Evolutionary conservation across 192 early-diverging fungal genomes (phyloP).

Genomic region (Geranomyces michiganensis): DNA sequence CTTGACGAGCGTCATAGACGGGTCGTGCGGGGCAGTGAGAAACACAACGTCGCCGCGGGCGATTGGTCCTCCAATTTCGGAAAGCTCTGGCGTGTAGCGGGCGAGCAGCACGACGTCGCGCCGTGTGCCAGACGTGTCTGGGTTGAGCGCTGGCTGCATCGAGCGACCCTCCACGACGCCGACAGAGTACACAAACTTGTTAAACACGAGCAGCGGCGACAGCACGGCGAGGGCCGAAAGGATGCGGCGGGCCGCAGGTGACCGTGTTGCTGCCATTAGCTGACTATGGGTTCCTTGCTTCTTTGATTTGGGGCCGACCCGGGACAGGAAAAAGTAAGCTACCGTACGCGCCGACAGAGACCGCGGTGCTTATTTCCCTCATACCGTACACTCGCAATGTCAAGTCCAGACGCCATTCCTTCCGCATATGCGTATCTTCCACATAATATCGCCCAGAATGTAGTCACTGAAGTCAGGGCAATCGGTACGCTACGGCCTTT

Average conservation of each 20-base stretch:
- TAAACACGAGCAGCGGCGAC: conserved; percentile 15
- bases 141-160: conserved; percentile 39
- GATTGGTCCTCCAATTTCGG: conserved; percentile 1
- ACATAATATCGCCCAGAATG: conserved; percentile 13
- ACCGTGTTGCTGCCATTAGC: no score
- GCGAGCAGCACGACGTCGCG: conserved; percentile 38
- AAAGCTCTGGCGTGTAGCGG: neutral
- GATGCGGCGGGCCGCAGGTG: no score
- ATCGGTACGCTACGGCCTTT: conserved; percentile 12
- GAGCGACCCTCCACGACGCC: conserved; percentile 23
- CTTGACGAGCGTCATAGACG: conserved; percentile 74
- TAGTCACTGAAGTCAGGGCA: conserved; percentile 25
- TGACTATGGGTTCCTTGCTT: no score
- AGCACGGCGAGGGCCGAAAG: no score
- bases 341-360: no score
- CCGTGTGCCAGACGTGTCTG: conserved; percentile 19
- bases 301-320: no score
- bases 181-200: conserved; percentile 32
- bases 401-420: neutral
- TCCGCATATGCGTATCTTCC: conserved; percentile 9
- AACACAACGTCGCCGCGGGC: conserved; percentile 44
- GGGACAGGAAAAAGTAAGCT: no score
- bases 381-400: no score
- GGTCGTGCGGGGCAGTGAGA: conserved; percentile 64
- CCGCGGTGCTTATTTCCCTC: no score